Base-by-base conservation (phyloP, 2,329 filamentous ascomycete genomes). In the Teratosphaeria pseudoeucalypti region DNA sequence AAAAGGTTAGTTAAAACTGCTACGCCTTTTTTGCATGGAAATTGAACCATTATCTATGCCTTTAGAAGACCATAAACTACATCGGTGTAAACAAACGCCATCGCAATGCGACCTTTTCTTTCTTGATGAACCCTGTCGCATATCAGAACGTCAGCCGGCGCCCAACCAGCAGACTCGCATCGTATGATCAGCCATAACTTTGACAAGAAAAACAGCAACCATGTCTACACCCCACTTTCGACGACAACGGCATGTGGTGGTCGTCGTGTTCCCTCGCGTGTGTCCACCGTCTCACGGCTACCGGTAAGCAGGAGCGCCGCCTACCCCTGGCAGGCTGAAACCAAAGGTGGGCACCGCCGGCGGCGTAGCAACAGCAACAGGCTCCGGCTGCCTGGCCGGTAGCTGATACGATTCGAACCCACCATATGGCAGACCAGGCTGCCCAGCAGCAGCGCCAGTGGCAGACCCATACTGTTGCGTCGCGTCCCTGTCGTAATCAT, bases 271-370 rank as follows among this genome's bases (percentile, higher is more conserved):
- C 16, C 23, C 43, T 14, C 52, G 5, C 26, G 10, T 2, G 27
- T n/a, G 10, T 32, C 23, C 19, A n/a, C 23, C 23, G 14, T 16
- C 52, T 55, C 55, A 19, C 16, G 14, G 32, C 16, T 56, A 54
- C n/a, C 27, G 53, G 14, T 32, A 37, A 9, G 53, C 53, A 34
- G 53, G 53, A 14, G 53, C 53, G 32, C 23, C 56, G 12, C 43
- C 56, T n/a, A 23, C 47, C 19, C 26, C 26, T 12, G 61, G 61
- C 53, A 62, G 19, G 32, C 61, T 62, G 27, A 62, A 75, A 0
- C 74, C 74, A 58, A 76, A 76, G 9, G 68, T 69, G 26, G 74
- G 74, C 37, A 76, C 73, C 19, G 73, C 70, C 6, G 74, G 74
- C 32, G 73, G 73, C 43, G 72, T 73, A 47, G 71, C 71, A 26